Conservation (phyloP, 2,329 filamentous ascomycete genomes). For the Cladophialophora exuberans region DNA sequence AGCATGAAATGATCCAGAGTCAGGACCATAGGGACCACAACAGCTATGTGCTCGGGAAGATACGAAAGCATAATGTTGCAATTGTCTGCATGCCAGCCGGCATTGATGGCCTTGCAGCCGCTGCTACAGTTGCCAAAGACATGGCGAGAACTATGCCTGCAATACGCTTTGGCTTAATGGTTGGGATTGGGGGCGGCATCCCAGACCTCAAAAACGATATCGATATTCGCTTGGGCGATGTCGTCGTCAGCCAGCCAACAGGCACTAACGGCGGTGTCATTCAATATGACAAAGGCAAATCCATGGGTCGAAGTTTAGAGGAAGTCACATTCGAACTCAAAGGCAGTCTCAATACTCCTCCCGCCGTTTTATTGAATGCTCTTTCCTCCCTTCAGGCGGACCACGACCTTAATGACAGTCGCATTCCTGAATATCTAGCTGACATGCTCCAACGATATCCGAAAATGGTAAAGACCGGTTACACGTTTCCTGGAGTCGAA, state of each 20-base stretch:
- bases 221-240: conserved; percentile 17
- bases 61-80: conserved; percentile 32
- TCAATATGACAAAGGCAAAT: conserved; percentile 33
- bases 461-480: too few relatives aligned
- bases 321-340: too few relatives aligned
- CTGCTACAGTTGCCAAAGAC: conserved; percentile 29
- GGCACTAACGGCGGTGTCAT: conserved; percentile 11
- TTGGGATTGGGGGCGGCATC: conserved; percentile 32
- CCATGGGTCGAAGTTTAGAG: too few relatives aligned
- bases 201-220: conserved; percentile 22
- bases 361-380: too few relatives aligned
- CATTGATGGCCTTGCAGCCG: conserved; percentile 24
- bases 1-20: conserved; percentile 18
- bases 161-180: conserved; percentile 26
- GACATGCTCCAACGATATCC: too few relatives aligned
- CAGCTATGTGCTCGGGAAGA: conserved; percentile 27
- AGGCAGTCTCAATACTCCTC: too few relatives aligned
- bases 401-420: too few relatives aligned
- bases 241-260: conserved; percentile 11
- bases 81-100: conserved; percentile 24
- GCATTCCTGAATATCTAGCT: too few relatives aligned
- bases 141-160: conserved; percentile 25
- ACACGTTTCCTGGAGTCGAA: too few relatives aligned
- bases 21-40: conserved; percentile 10
- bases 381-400: too few relatives aligned